Base-by-base conservation (phyloP, 2,329 filamentous ascomycete species). In the Coniosporium tulheliwenetii region DNA sequence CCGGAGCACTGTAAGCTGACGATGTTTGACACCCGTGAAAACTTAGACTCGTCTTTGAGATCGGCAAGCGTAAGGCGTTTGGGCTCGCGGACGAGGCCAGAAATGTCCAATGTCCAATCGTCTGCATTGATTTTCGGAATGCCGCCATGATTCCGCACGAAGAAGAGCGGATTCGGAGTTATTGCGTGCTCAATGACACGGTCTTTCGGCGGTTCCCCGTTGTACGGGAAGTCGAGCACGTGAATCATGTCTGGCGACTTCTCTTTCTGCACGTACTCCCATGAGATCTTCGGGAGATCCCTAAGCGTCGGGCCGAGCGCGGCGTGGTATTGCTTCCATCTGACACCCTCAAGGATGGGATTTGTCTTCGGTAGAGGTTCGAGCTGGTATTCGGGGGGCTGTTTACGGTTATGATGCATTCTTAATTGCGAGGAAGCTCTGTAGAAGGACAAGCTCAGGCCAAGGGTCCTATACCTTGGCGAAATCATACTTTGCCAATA, bases 61-160 rank as follows among this genome's bases (percentile, higher is more conserved):
- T 82, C 75, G 0, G 65, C 63, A 0, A 83, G 49, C 0, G 71
- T 76, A 41, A 81, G 65, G 1, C 54, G 63, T 40, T 68, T 67
- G 0, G 77, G 75, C 2, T 70, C 62, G 5, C 69, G 69, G 3
- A 82, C 78, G 0, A 80, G 61, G 0, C 78, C 77, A 42, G 75
- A 73, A 5, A 83, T 54, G 2, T 62, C 58, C 12, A 80, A 62
- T 16, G 60, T 66, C 50, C 62, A 79, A 2, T 68, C 61, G 0
- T 71, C 64, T 1, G 66, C 59, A 8, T 80, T 67, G 41, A 84
- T 81, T 7, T 71, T 61, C 0, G 81, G 81, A 13, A 85, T 75
- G 0, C 79, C 79, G 8, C 80, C 79, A 45, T 85, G 80, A 44
- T 85, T 85, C 7, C 80, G 66, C 0, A 85, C 74, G 47, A 81